Base-by-base conservation (phyloP, 2,329 filamentous ascomycete genomes). In the Pseudocercospora musae region DNA sequence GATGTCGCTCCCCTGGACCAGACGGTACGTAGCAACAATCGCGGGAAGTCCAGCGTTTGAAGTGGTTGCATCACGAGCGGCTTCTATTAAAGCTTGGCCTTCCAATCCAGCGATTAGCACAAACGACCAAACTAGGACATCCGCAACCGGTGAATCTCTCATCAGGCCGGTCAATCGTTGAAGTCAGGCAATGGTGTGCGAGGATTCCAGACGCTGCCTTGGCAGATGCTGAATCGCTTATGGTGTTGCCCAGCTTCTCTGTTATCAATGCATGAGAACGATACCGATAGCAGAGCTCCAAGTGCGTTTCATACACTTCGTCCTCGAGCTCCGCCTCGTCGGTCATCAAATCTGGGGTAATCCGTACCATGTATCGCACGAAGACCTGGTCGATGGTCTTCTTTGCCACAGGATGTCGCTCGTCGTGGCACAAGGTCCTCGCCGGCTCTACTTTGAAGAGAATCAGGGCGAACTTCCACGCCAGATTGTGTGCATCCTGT, bases 101-200 rank as follows among this genome's bases (percentile, higher is more conserved):
- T 85, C 85, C 0, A 84, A 83, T 0, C 85, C 84, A 23, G 69
- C 71, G 9, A 73, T 48, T 1, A 72, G 57, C 2, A 60, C 29
- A 68, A 85, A 87, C 2, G 9, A 65, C 0, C 83, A 56, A 6
- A 55, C 60, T 2, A 62, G 46, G n/a, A 62, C 33, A 25, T 62
- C 56, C 7, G 60, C 54, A 15, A 58, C 58, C 11, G 49, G 57
- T n/a, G 11, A 44, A 31, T 1, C 27, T 81, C 49, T 86, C 76
- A 0, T 85, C 85, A 0, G 83, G 82, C 1, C 88, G 73, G 70
- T 88, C 86, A 49, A 84, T 80, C 0, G 85, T 88, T 0, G 84
- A 87, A 18, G 84, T 73, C 18, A 57, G 42, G 9, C 55, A 53
- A 42, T 61, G 59, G 44, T 57, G 59, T 7, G 59, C 59, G 2